A percentile compares a stretch with the other conserved stretches of the same genome.
These are phyloP conservation scores for Incumbomyces delicatus DNA, from an alignment of 2,329 filamentous ascomycete genomes.

Conservation along the genomic window DNA sequence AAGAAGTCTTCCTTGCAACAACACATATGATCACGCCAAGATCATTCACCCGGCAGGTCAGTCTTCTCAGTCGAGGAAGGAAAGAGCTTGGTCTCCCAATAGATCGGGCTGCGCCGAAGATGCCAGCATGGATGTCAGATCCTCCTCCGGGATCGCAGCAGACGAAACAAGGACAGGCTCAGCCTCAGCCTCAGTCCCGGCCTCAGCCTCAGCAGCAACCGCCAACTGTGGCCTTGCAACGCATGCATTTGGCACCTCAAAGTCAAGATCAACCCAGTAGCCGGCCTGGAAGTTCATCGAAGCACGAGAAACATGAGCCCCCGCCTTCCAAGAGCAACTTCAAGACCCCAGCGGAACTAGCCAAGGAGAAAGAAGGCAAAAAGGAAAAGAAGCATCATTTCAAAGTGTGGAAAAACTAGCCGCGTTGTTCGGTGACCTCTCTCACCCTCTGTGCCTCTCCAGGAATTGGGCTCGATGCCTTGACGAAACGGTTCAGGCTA, in stretches of 20 bases:
- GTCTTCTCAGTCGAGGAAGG: slow-evolving; percentile 66
- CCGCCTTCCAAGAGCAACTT: slow-evolving; percentile 14
- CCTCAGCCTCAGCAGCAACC: slow-evolving; percentile 2
- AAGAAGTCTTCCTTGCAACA: slow-evolving; percentile 79
- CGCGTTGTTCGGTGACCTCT: slow-evolving; percentile 9
- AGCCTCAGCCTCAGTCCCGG: slow-evolving; percentile 13
- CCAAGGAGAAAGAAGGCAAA: slow-evolving; percentile 53
- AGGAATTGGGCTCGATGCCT: not conserved
- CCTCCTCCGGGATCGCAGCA: slow-evolving; percentile 44
- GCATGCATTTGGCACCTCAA: not conserved
- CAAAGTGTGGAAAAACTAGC: slow-evolving; percentile 20
- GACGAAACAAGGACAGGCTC: slow-evolving; percentile 11
- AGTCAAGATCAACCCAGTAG: not conserved
- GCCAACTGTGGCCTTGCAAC: not conserved
- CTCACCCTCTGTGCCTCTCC: too few species aligned
- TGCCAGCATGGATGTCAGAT: slow-evolving; percentile 69
- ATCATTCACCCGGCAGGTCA: slow-evolving; percentile 72
- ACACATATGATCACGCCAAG: slow-evolving; percentile 87
- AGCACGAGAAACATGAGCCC: slow-evolving; percentile 18
- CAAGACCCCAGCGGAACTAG: slow-evolving; percentile 28
- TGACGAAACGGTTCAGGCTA: not conserved
- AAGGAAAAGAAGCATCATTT: slow-evolving; percentile 52
- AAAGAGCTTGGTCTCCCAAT: slow-evolving; percentile 69
- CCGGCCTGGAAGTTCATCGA: slow-evolving; percentile 13
- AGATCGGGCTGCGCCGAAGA: slow-evolving; percentile 68